Base-by-base conservation (phyloP, 805 yeast species). In the Wickerhamiella hasegawae region DNA sequence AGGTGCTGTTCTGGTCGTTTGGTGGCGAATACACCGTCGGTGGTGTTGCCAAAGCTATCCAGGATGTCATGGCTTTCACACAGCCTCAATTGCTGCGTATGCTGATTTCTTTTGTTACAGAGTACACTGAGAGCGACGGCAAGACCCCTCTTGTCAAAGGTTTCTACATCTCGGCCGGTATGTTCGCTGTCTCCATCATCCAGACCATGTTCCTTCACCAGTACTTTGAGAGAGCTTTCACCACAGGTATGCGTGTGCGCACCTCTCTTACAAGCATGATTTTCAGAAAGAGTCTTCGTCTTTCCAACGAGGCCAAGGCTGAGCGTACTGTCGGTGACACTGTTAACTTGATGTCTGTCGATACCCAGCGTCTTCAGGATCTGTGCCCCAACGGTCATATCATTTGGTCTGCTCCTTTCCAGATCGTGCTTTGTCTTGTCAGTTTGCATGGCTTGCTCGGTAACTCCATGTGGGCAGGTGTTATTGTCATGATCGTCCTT, bases 391-490 rank as follows among this genome's bases (percentile, higher is more conserved):
- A 76, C 55, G 69, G 84, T 42, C 77, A 81, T 47, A 65, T 82
- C 36, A 63, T 81, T 34, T 83, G 94, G 93, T 82, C 94, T 1
- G 94, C 94, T 33, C 96, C 96, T 1, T 78, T 84, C 58, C 94
- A 85, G 58, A 73, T 85, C 45, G 49, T 66, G 18, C 57, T 85
- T 38, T 83, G 96, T 63, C 63, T 85, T 41, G 55, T 66, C 30
- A 76, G 90, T 1, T 63, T 85, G 36, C 70, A 83, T 54, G 67
- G 69, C 3, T 58, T 85, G 31, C 57, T 85, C 38, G 95, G 95
- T 25, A 71, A 74, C 40, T 70, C 90, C n/a, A 83, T 83, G 93
- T 82, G 93, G 93, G 73, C 85, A 27, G 95, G 94, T 55, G 90
- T 85, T 17, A 49, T 68, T 18, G 69, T 84, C 38, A 72, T 85